Evolutionary conservation across 192 early-diverging fungal species (phyloP).

Genomic region (Coemansia sp.): DNA sequence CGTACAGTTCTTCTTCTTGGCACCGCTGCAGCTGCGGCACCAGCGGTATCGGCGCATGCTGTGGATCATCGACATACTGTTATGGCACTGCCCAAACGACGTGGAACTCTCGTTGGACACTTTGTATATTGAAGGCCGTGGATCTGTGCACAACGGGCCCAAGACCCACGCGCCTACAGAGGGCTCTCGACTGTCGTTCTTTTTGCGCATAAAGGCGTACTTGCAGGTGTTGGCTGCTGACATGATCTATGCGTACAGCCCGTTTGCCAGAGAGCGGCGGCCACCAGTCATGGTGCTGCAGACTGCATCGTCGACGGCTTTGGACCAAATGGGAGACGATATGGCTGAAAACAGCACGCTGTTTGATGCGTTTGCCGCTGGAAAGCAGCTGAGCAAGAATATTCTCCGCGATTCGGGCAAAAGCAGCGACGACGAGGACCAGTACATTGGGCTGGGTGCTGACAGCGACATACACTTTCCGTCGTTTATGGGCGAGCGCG

Average conservation of each 20-base stretch:
- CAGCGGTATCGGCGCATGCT: slow-evolving; percentile 49
- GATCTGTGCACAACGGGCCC: not conserved
- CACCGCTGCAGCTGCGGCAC: slow-evolving; percentile 49
- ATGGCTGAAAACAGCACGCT: slow-evolving; percentile 7
- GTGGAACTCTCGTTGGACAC: slow-evolving; percentile 47
- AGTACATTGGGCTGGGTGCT: slow-evolving; percentile 38
- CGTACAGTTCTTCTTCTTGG: slow-evolving; percentile 54
- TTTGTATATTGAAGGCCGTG: slow-evolving; percentile 28
- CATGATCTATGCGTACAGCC: slow-evolving; percentile 34
- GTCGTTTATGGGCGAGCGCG: slow-evolving; percentile 36
- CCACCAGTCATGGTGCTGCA: slow-evolving; percentile 47
- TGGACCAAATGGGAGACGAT: slow-evolving; percentile 48
- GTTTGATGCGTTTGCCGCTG: slow-evolving; percentile 21
- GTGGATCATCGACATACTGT: slow-evolving; percentile 45
- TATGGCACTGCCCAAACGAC: slow-evolving; percentile 55
- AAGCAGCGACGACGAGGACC: slow-evolving; percentile 13
- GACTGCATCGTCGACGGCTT: slow-evolving; percentile 46
- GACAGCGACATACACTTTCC: slow-evolving; percentile 17
- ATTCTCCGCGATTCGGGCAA: slow-evolving; percentile 16
- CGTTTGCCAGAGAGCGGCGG: slow-evolving; percentile 20
- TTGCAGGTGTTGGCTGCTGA: slow-evolving; percentile 23
- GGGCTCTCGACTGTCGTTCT: not conserved
- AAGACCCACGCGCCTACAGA: not conserved
- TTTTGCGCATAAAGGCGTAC: slow-evolving; percentile 9
- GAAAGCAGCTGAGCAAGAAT: slow-evolving; percentile 31